Conservation (phyloP, 768 basidiomycete genomes). For the Mycena galericulata region DNA sequence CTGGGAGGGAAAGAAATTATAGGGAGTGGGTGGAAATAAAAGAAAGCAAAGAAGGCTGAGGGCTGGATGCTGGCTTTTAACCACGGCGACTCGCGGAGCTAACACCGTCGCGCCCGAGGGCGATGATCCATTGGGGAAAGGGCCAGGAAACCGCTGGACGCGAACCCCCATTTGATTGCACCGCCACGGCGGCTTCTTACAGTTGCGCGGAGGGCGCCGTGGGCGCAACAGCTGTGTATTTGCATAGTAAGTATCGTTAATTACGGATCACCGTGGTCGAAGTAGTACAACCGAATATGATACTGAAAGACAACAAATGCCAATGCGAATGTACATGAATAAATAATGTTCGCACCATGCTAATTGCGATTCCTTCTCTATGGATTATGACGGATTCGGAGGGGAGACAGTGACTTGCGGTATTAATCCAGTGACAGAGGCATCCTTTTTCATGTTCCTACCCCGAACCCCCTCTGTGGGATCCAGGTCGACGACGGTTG, state of each 20-base stretch:
- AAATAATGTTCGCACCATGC: neutral
- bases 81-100: neutral
- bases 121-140: no score
- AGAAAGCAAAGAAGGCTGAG: neutral
- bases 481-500: slow-evolving; percentile 26
- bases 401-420: slow-evolving; percentile 25
- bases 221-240: no score
- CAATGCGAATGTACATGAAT: neutral
- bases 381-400: slow-evolving; percentile 13
- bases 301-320: no score
- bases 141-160: neutral
- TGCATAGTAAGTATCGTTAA: no score
- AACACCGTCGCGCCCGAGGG: slow-evolving; percentile 17
- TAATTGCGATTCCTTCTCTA: neutral
- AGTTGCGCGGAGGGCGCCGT: no score
- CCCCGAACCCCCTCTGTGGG: neutral
- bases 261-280: no score
- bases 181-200: no score
- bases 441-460: neutral
- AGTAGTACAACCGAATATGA: no score
- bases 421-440: neutral
- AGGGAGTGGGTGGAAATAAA: neutral
- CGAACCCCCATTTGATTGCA: neutral
- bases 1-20: neutral
- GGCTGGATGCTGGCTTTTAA: neutral